Evolutionary conservation across 1,284 basidiomycete genomes (phyloP), one percentile per base, ranked within the genome.

Genomic region (Amylostereum areolatum): DNA sequence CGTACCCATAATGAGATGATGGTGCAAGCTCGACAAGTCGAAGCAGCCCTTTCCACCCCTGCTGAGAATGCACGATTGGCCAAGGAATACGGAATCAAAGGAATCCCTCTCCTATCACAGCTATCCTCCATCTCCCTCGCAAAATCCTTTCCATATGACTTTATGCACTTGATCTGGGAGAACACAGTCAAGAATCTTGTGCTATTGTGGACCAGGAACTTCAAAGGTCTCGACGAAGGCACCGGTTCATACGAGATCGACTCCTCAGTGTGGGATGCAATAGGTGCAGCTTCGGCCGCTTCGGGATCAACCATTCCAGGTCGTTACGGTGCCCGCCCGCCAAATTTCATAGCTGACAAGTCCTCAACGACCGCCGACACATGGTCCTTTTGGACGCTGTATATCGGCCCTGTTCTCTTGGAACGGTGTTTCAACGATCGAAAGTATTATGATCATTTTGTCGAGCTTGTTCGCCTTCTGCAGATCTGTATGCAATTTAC

Each of bases 121-220:
- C 56, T 77, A 1, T 45, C 56, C 0, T 74, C 69, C 0, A 53
- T 77, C 1, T 57, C 53, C 0, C 72, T 74, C 45, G 70, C 74
- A 0, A 0, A 28, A 0, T 75, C 69, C 0, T 76, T 76, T 47
- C 72, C 70, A 0, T 68, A 66, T 48, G 69, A 77, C 50, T 73
- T 75, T 55, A 77, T 77, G 75, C 73, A 77, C 48, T 61, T 76
- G 0, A 59, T 75, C 18, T 71, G 56, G 54, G 70, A 73, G 53
- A 75, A 75, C 46, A 34, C 69, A 0, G 50, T 74, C 30, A 59
- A 60, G 40, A 73, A 73, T 48, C 61, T 77, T 0, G 59, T 73
- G 41, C 50, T 57, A 0, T 60, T 67, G 0, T 77, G 73, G 70
- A 70, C 65, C 1, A 67, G 68, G 0, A 49, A 56, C 1, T 75